These are phyloP conservation scores for Fusarium sp. DNA, from an alignment of 2,329 filamentous ascomycete species.

Conservation along the genomic window DNA sequence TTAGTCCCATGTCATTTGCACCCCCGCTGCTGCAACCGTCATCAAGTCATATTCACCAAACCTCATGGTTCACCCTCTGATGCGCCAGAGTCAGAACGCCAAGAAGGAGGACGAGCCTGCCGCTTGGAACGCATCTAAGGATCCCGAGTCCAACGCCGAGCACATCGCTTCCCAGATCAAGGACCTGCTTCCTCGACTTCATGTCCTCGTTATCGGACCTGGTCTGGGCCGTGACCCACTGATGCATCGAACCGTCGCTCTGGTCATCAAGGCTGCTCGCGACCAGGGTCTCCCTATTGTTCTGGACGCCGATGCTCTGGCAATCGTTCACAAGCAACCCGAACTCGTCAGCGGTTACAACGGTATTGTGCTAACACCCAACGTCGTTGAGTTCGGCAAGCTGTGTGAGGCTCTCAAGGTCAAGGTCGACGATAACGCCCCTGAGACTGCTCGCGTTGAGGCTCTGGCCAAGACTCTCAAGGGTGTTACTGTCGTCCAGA, in stretches of 20 bases:
- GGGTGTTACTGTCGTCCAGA: constrained; percentile 92
- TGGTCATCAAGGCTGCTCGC: constrained; percentile 82
- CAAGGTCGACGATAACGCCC: constrained; percentile 59
- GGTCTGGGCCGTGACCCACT: constrained; percentile 89
- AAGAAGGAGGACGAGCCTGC: constrained; percentile 57
- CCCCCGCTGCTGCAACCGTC: constrained; percentile 84
- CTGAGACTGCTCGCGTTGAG: constrained; percentile 66
- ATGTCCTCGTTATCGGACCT: constrained; percentile 92
- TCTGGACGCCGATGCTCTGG: constrained; percentile 89
- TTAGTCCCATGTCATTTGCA: constrained; percentile 94
- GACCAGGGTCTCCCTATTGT: constrained; percentile 81
- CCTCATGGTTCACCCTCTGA: constrained; percentile 96
- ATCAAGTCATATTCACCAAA: constrained; percentile 99
- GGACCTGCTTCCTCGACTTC: constrained; percentile 84
- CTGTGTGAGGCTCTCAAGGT: constrained; percentile 81
- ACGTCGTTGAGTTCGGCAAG: constrained; percentile 90
- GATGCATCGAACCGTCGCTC: constrained; percentile 87
- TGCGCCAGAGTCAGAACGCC: constrained; percentile 75
- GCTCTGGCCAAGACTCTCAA: constrained; percentile 79
- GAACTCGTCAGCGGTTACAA: constrained; percentile 83
- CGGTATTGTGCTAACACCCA: constrained; percentile 90
- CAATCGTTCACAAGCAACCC: constrained; percentile 79
- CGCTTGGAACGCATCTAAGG: constrained; percentile 44
- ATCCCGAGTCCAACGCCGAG: constrained; percentile 65
- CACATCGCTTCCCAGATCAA: constrained; percentile 76